Percentiles rank a stretch among this genome's conserved stretches.
Evolutionary conservation across 2,329 filamentous ascomycete species (phyloP).

Genomic region (Aureobasidium musti): DNA sequence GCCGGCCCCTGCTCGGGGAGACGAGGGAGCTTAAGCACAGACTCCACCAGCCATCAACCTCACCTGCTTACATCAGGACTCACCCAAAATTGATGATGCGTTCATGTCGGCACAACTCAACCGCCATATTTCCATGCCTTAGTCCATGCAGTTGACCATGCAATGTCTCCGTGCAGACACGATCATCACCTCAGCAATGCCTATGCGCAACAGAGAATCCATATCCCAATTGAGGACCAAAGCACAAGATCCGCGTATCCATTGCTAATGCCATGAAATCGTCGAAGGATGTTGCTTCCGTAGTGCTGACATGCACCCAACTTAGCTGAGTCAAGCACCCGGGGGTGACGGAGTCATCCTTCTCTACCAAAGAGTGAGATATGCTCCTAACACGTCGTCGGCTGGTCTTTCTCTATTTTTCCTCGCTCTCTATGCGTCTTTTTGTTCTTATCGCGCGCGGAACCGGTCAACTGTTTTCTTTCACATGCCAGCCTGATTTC

Average conservation of each 20-base stretch:
- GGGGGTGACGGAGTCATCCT: background rate
- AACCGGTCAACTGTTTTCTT: background rate
- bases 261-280: background rate
- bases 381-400: background rate
- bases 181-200: background rate
- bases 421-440: background rate
- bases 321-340: background rate
- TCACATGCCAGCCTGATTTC: background rate
- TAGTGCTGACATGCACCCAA: conserved; percentile 16
- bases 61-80: conserved; percentile 22
- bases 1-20: background rate
- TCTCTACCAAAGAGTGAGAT: background rate
- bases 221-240: background rate
- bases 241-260: background rate
- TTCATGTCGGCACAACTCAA: conserved; percentile 16
- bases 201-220: background rate
- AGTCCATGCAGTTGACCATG: background rate
- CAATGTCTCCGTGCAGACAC: background rate
- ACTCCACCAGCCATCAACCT: conserved; percentile 13
- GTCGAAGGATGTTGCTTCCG: background rate
- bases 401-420: conserved; percentile 7
- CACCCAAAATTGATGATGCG: conserved; percentile 13
- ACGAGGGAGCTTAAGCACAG: conserved; percentile 1
- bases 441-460: background rate
- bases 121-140: background rate